phyloP scores from a whole-genome alignment of 306 rosid species.

The Geum urbanum region DNA sequence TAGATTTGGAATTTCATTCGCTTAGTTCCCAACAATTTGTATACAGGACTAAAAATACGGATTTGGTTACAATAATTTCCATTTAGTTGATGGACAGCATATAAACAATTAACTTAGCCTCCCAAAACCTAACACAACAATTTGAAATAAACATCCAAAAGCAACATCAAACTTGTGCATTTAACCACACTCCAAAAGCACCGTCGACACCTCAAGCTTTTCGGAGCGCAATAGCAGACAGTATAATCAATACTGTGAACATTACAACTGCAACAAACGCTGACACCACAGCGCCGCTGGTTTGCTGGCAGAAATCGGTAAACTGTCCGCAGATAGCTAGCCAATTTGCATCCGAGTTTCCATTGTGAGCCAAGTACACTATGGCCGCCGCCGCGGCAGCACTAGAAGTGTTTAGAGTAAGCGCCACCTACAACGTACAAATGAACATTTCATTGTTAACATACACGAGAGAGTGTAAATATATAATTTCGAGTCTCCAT shows the following conservation, averaged over 20 bases:
- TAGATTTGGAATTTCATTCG: neutral
- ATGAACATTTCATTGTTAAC: neutral
- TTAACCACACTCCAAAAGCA: neutral
- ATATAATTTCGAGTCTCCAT: too few relatives aligned
- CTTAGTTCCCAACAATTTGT: neutral
- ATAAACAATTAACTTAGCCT: neutral
- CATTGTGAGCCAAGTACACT: slow-evolving; percentile 67
- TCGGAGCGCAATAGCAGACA: slow-evolving; percentile 51
- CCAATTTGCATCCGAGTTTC: slow-evolving; percentile 55
- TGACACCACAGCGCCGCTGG: slow-evolving; percentile 56
- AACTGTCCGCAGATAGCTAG: slow-evolving; percentile 58
- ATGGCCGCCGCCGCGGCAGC: slow-evolving; percentile 52
- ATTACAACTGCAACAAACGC: slow-evolving; percentile 36
- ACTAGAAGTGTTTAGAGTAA: slow-evolving; percentile 40
- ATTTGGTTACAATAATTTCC: neutral
- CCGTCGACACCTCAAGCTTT: slow-evolving; percentile 20
- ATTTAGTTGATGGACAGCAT: neutral
- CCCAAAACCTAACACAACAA: neutral
- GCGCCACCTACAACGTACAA: slow-evolving; percentile 35
- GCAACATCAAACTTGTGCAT: neutral
- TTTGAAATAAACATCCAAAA: neutral
- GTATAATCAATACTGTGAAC: slow-evolving; percentile 32
- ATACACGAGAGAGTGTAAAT: neutral
- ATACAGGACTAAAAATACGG: neutral
- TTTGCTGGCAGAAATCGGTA: slow-evolving; percentile 49